Base-by-base conservation (phyloP, 495 filamentous ascomycete species). In the Oleoguttula mirabilis region DNA sequence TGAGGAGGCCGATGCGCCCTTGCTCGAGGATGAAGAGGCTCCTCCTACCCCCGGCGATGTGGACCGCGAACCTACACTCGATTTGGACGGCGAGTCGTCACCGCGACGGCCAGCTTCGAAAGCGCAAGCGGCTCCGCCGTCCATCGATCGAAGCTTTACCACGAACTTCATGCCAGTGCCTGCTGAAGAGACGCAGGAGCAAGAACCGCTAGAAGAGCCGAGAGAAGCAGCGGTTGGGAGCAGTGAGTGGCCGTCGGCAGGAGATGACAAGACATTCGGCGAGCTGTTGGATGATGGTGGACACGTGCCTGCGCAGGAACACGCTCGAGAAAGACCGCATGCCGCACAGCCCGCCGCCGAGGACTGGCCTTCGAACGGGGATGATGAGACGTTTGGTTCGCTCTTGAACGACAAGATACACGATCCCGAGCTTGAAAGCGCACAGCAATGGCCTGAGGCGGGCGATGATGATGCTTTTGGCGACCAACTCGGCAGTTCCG, bases 241-340 rank as follows among this genome's bases (percentile, higher is more conserved):
- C 19, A n/a, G n/a, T 28, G 10, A 12, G 12, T 43, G 37, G 39
- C 37, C 32, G 7, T 10, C 20, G 24, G 40, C 14, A 2, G 41
- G 40, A 15, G 50, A 53, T 45, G 50, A 53, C 35, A 39, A 41
- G 45, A 53, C 50, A 5, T 51, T 51, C 31, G 48, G 48, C 4
- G 48, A 51, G 21, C 24, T 51, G 21, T 21, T 51, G 10, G 48
- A 38, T 28, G 6, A 38, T 27, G 41, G 25, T 28, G 7, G 7
- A n/a, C 7, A n/a, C 7, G 25, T n/a, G 7, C 25, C 25, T 7
- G 7, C 25, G n/a, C 25, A 28, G 25, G n/a, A 7, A 7, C 7
- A 28, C 7, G 7, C 25, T n/a, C 7, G 7, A 28, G 7, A 7
- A n/a, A 28, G n/a, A 28, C 7, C 25, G n/a, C n/a, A n/a, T n/a